Evolutionary conservation across 805 yeast genomes (phyloP).

Genomic region (Dipodascopsis uninucleata): DNA sequence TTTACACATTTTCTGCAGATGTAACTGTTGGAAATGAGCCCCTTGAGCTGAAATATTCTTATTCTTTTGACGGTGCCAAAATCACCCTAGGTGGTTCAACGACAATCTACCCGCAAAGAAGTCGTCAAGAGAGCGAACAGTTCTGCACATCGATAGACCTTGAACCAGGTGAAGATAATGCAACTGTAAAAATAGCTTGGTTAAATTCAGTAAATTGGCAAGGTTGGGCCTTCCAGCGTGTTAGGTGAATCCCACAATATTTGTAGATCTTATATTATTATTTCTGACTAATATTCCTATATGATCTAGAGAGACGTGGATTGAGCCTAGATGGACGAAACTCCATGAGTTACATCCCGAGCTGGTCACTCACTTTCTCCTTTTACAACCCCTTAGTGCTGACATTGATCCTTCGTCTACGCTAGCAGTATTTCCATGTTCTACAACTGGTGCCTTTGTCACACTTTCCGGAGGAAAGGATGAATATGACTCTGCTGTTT

Average conservation of each 20-base stretch:
- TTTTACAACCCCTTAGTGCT: background rate
- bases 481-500: constrained; percentile 3
- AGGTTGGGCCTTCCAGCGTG: constrained; percentile 4
- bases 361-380: constrained; percentile 2
- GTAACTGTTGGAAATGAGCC: background rate
- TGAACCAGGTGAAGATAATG: background rate
- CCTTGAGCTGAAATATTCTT: background rate
- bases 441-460: constrained; percentile 3
- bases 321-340: constrained; percentile 1
- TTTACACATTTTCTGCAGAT: background rate
- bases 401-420: constrained; percentile 3
- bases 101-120: background rate
- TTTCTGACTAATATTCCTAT: background rate
- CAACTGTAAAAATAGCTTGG: constrained; percentile 3
- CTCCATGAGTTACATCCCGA: background rate
- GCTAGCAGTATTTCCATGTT: constrained; percentile 6
- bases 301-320: constrained; percentile 2
- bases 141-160: constrained; percentile 2
- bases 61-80: background rate
- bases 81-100: background rate
- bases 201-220: constrained; percentile 1
- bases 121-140: background rate
- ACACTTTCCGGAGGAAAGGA: background rate
- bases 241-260: background rate
- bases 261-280: background rate